Percentiles rank a stretch among this genome's conserved stretches.
These are phyloP conservation scores for Tolypocladium amazonense DNA, from an alignment of 2,329 filamentous ascomycete genomes.

Conservation along the genomic window DNA sequence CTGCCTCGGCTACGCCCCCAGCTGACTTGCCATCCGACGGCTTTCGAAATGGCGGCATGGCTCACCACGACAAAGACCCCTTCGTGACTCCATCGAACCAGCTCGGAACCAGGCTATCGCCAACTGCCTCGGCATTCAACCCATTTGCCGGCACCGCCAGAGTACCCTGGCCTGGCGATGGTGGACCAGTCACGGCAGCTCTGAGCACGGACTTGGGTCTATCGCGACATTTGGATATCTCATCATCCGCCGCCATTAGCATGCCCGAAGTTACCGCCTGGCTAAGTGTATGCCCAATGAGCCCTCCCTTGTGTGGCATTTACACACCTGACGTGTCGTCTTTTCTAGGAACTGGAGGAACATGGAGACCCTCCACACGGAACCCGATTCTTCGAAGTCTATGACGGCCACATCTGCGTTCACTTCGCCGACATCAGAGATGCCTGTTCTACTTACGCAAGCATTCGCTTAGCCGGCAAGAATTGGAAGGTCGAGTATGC, in stretches of 20 bases:
- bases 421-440: constrained; percentile 52
- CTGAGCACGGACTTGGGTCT: constrained; percentile 36
- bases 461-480: constrained; percentile 29
- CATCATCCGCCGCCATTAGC: constrained; percentile 18
- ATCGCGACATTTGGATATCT: constrained; percentile 34
- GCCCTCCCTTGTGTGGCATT: not conserved
- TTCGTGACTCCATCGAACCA: constrained; percentile 34
- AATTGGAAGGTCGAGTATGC: constrained; percentile 30
- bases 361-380: constrained; percentile 25
- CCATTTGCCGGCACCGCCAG: constrained; percentile 23
- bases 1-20: constrained; percentile 17
- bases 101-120: constrained; percentile 41
- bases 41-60: constrained; percentile 10
- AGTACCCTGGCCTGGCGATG: constrained; percentile 9
- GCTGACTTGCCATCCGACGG: constrained; percentile 14
- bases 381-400: constrained; percentile 21
- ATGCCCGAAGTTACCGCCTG: constrained; percentile 30
- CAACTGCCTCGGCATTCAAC: constrained; percentile 51
- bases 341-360: constrained; percentile 25
- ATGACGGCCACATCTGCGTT: constrained; percentile 35
- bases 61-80: constrained; percentile 37
- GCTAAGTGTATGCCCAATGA: constrained; percentile 28
- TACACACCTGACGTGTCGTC: constrained; percentile 4
- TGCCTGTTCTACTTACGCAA: constrained; percentile 38
- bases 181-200: constrained; percentile 17